Conservation (phyloP, 2,329 filamentous ascomycete genomes). For the Monilinia aucupariae region DNA sequence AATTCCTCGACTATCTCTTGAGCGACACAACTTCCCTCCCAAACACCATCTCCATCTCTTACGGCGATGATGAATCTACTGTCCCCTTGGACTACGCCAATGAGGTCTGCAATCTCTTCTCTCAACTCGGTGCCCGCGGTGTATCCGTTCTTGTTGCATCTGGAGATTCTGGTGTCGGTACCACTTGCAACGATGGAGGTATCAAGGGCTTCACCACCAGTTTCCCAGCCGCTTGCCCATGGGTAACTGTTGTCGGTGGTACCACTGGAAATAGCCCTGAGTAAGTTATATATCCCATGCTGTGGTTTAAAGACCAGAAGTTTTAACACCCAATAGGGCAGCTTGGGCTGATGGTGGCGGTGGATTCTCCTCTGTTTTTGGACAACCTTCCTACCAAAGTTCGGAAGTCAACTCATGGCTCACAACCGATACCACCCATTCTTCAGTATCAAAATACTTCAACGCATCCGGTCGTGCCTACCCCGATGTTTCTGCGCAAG, state of each 20-base stretch:
- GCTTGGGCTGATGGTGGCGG: slow-evolving; percentile 36
- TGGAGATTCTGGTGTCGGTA: slow-evolving; percentile 44
- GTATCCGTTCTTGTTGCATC: slow-evolving; percentile 45
- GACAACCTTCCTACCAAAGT: slow-evolving; percentile 40
- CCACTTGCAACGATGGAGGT: slow-evolving; percentile 32
- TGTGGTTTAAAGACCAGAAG: background rate
- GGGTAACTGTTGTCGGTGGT: slow-evolving; percentile 44
- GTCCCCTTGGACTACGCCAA: slow-evolving; percentile 50
- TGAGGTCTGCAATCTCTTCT: slow-evolving; percentile 46
- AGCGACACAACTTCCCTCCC: slow-evolving; percentile 47
- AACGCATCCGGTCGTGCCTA: slow-evolving; percentile 44
- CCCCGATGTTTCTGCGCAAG: slow-evolving; percentile 51
- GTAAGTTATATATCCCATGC: slow-evolving; percentile 8
- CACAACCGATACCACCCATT: slow-evolving; percentile 42
- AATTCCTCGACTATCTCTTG: slow-evolving; percentile 55
- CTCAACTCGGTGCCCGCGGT: slow-evolving; percentile 49
- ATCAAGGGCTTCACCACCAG: slow-evolving; percentile 44
- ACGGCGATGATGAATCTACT: slow-evolving; percentile 49
- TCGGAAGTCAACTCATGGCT: slow-evolving; percentile 41
- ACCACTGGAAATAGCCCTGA: slow-evolving; percentile 30
- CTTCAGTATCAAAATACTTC: slow-evolving; percentile 42
- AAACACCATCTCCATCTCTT: slow-evolving; percentile 53
- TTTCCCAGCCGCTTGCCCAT: slow-evolving; percentile 48
- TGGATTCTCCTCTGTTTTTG: slow-evolving; percentile 41
- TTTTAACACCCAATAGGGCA: slow-evolving; percentile 12